phyloP scores from a whole-genome alignment of 257 asterid genomes.

The Cruciata laevipes region DNA sequence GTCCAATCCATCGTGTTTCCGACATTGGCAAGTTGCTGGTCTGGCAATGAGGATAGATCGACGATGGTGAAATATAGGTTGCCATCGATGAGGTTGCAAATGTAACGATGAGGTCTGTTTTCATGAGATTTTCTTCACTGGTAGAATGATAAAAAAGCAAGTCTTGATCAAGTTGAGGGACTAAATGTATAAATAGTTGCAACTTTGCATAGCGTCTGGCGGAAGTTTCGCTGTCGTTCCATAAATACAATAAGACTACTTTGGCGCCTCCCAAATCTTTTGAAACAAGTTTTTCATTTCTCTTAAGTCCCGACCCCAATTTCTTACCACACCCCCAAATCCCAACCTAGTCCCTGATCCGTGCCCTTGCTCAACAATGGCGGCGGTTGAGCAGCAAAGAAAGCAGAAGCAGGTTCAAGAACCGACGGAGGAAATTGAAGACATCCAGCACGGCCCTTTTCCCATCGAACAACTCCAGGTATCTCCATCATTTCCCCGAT shows the following conservation, averaged over 20 bases:
- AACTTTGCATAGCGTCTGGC: constrained; percentile 7
- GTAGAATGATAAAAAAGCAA: too few relatives aligned
- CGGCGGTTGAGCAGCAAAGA: constrained; percentile 70
- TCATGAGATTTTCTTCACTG: too few relatives aligned
- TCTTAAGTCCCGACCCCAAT: not conserved
- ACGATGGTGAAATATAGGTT: too few relatives aligned
- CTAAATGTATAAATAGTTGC: not conserved
- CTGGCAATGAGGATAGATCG: too few relatives aligned
- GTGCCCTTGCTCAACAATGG: not conserved
- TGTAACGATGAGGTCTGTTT: too few relatives aligned
- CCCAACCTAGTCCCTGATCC: not conserved
- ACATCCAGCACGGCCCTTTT: constrained; percentile 68
- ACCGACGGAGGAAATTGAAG: constrained; percentile 57
- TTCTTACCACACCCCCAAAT: not conserved
- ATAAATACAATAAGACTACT: not conserved
- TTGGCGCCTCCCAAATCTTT: constrained; percentile 26
- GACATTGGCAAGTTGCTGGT: too few relatives aligned
- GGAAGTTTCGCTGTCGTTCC: constrained; percentile 8
- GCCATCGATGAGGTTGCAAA: too few relatives aligned
- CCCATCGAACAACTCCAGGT: constrained; percentile 91
- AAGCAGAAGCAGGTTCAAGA: constrained; percentile 41
- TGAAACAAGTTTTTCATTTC: constrained; percentile 13
- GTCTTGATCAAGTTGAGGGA: not conserved
- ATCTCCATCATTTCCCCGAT: not conserved
- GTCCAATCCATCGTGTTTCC: too few relatives aligned